Percentiles rank a stretch among this genome's conserved stretches.
Evolutionary conservation across 73 alveolate genomes (phyloP).

Genomic region (Paramecium primaurelia): DNA sequence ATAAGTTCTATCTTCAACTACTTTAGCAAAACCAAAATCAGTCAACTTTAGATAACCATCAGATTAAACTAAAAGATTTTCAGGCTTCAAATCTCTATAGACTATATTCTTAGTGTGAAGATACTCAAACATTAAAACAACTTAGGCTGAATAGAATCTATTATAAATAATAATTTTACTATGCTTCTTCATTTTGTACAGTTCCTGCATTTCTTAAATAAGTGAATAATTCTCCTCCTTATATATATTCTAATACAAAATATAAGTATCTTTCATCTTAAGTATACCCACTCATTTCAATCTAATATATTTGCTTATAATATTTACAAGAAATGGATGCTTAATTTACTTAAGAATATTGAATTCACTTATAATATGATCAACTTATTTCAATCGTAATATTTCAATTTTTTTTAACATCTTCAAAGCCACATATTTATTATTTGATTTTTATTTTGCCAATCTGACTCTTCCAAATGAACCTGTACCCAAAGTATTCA

Average conservation of each 20-base stretch:
- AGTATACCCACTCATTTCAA: constrained; percentile 73
- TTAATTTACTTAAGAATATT: not conserved
- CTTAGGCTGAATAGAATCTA: constrained; percentile 65
- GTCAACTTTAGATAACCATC: constrained; percentile 97
- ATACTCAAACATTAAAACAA: constrained; percentile 89
- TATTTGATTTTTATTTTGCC: not conserved
- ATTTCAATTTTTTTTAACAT: constrained; percentile 89
- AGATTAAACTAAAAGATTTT: constrained; percentile 84
- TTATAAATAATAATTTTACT: constrained; percentile 65
- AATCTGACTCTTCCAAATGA: constrained; percentile 29
- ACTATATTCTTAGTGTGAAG: constrained; percentile 93
- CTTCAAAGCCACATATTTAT: constrained; percentile 79
- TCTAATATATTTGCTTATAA: constrained; percentile 32
- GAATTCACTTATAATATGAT: constrained; percentile 50
- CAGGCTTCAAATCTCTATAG: constrained; percentile 97
- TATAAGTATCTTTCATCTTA: constrained; percentile 88
- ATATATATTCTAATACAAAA: constrained; percentile 87
- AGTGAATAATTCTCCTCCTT: constrained; percentile 97
- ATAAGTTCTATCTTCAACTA: constrained; percentile 96
- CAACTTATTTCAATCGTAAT: constrained; percentile 78
- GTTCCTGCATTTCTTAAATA: constrained; percentile 86
- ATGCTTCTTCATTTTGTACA: constrained; percentile 71
- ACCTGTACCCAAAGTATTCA: constrained; percentile 60
- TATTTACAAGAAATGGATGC: constrained; percentile 47
- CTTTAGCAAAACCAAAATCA: constrained; percentile 99